phyloP scores from a whole-genome alignment of 1,139 yeast species.

The Citeromyces hawaiiensis region DNA sequence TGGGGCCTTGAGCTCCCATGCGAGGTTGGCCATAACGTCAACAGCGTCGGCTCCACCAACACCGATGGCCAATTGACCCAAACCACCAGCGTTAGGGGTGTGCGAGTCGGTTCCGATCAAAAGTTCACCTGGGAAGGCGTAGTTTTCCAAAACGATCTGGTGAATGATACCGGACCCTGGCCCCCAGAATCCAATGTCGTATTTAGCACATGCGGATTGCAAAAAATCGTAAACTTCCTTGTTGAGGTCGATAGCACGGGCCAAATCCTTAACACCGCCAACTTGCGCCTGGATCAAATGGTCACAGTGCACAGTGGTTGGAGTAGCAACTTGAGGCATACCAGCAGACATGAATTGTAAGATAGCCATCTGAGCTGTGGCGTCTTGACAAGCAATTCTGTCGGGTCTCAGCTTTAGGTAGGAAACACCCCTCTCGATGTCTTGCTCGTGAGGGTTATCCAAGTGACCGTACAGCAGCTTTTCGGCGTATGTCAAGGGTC shows the following conservation, averaged over 20 bases:
- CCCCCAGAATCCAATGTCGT: conserved; percentile 98
- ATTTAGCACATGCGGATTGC: conserved; percentile 88
- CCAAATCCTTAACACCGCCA: conserved; percentile 88
- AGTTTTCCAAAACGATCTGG: conserved; percentile 92
- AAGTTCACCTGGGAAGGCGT: conserved; percentile 88
- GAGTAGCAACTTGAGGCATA: conserved; percentile 88
- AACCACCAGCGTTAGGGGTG: conserved; percentile 96
- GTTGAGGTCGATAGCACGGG: conserved; percentile 85
- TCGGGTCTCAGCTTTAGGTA: conserved; percentile 97
- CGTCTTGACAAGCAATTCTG: conserved; percentile 99
- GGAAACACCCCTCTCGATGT: conserved; percentile 90
- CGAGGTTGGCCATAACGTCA: conserved; percentile 92
- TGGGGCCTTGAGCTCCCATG: conserved; percentile 98
- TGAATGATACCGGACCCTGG: conserved; percentile 99
- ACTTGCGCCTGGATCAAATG: conserved; percentile 97
- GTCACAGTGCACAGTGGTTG: conserved; percentile 97
- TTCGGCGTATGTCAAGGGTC: conserved; percentile 97
- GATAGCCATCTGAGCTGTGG: conserved; percentile 99
- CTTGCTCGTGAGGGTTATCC: conserved; percentile 92
- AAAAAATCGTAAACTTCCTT: conserved; percentile 96
- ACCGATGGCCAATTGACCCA: conserved; percentile 95
- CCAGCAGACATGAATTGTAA: conserved; percentile 98
- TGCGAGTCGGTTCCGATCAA: conserved; percentile 97
- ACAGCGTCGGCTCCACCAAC: conserved; percentile 99
- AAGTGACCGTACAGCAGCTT: conserved; percentile 92